These are phyloP conservation scores for Ceratocystiopsis brevicomis DNA, from an alignment of 2,329 filamentous ascomycete genomes.

Conservation along the genomic window DNA sequence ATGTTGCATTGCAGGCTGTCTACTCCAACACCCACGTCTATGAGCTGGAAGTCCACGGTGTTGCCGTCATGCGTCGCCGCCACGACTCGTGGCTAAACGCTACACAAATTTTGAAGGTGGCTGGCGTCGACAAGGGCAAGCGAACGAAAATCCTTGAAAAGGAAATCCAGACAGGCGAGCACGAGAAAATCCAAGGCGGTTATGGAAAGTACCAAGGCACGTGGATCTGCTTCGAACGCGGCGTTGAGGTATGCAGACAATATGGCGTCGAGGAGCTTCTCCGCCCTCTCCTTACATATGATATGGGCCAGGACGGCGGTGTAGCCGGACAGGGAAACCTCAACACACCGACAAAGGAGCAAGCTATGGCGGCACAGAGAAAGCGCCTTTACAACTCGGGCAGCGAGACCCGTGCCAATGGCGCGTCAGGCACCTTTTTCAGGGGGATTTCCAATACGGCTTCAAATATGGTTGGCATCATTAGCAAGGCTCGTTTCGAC, in stretches of 20 bases:
- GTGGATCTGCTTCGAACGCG: conserved; percentile 89
- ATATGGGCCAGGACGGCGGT: conserved; percentile 59
- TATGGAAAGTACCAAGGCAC: conserved; percentile 99
- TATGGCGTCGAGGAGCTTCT: conserved; percentile 62
- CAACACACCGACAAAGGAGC: conserved; percentile 94
- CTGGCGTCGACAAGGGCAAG: conserved; percentile 92
- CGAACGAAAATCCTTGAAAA: conserved; percentile 96
- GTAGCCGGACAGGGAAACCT: conserved; percentile 54
- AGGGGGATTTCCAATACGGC: conserved; percentile 90
- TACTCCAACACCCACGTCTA: conserved; percentile 95
- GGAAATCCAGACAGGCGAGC: conserved; percentile 86
- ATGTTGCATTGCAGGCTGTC: conserved; percentile 36
- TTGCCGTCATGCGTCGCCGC: conserved; percentile 90
- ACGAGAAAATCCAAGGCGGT: conserved; percentile 95
- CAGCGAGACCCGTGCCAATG: conserved; percentile 46
- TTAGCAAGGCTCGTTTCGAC: conserved; percentile 89
- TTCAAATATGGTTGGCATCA: conserved; percentile 81
- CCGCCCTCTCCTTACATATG: conserved; percentile 57
- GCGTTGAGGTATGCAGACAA: conserved; percentile 74
- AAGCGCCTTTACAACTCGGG: conserved; percentile 77
- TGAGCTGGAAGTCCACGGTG: conserved; percentile 89
- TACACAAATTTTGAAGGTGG: conserved; percentile 94
- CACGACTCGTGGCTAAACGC: conserved; percentile 95
- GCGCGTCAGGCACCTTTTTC: conserved; percentile 74
- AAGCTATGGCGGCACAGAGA: conserved; percentile 88